These are phyloP conservation scores for Acer campestre DNA, from an alignment of 345 rosid species.

Conservation along the genomic window DNA sequence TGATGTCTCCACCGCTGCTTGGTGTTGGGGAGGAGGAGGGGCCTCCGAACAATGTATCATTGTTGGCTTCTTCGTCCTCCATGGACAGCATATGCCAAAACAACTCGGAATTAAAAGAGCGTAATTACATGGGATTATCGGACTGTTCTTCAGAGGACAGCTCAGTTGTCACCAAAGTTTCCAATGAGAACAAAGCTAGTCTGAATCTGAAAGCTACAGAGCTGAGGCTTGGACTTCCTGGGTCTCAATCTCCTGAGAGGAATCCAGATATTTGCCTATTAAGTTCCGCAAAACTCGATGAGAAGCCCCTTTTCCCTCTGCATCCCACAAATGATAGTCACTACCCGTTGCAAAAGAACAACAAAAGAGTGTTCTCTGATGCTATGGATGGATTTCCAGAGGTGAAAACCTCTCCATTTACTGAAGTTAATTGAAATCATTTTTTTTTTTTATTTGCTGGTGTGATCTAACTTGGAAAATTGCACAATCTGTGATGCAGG, in stretches of 20 bases:
- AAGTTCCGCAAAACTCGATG: slow-evolving; percentile 39
- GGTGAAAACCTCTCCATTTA: slow-evolving; percentile 34
- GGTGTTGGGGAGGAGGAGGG: slow-evolving; percentile 52
- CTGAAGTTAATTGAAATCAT: slow-evolving; percentile 5
- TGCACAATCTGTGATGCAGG: slow-evolving; percentile 40
- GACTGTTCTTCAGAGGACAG: slow-evolving; percentile 52
- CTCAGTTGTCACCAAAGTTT: slow-evolving; percentile 29
- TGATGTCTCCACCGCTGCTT: slow-evolving; percentile 61
- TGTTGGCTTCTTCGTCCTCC: slow-evolving; percentile 48
- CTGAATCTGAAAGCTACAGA: slow-evolving; percentile 69
- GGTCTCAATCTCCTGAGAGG: slow-evolving; percentile 64
- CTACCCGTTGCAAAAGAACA: slow-evolving; percentile 42
- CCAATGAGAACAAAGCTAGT: slow-evolving; percentile 34
- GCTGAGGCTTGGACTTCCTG: slow-evolving; percentile 74
- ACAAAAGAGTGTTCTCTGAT: slow-evolving; percentile 73
- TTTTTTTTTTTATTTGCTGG: slow-evolving; percentile 7
- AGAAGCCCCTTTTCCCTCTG: slow-evolving; percentile 66
- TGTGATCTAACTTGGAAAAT: slow-evolving; percentile 19
- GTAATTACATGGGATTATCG: slow-evolving; percentile 59
- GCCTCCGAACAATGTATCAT: slow-evolving; percentile 44
- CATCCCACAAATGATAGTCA: slow-evolving; percentile 51
- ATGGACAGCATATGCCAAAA: slow-evolving; percentile 44
- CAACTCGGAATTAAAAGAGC: slow-evolving; percentile 40
- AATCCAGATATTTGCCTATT: slow-evolving; percentile 35
- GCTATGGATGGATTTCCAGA: slow-evolving; percentile 57